Evolutionary conservation across 2,329 filamentous ascomycete genomes (phyloP).

Genomic region (Anthostomella pinea): DNA sequence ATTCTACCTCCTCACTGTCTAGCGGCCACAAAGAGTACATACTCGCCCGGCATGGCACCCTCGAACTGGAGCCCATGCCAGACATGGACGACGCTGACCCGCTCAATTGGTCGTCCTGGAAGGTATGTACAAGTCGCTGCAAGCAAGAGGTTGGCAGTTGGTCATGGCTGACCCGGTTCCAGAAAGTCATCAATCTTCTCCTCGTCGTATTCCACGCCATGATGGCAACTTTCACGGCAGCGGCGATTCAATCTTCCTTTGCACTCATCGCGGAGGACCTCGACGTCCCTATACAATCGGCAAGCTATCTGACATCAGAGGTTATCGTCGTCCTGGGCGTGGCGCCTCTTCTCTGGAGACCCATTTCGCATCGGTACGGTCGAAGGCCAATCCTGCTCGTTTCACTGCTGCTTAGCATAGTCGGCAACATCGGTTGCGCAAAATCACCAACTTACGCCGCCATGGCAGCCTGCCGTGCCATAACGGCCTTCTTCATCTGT

Average conservation of each 20-base stretch:
- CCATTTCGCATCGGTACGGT: constrained; percentile 9
- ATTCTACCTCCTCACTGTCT: too few species aligned
- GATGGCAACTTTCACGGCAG: constrained; percentile 12
- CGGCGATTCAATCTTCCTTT: constrained; percentile 10
- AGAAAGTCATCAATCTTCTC: constrained; percentile 10
- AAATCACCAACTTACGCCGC: constrained; percentile 8
- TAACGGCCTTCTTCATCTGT: constrained; percentile 6
- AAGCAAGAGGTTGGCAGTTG: too few species aligned
- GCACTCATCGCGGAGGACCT: constrained; percentile 10
- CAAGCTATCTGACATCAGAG: too few species aligned
- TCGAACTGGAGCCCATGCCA: constrained; percentile 9
- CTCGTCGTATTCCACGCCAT: constrained; percentile 13
- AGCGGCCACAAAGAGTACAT: too few species aligned
- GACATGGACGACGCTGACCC: constrained; percentile 11
- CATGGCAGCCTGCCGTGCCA: constrained; percentile 8
- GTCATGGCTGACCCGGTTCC: too few species aligned
- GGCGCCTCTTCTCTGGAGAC: constrained; percentile 11
- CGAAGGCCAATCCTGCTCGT: constrained; percentile 10
- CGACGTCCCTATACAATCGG: constrained; percentile 4
- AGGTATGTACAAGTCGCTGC: too few species aligned
- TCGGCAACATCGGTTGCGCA: constrained; percentile 11
- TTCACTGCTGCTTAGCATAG: constrained; percentile 8
- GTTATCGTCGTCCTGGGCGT: constrained; percentile 12
- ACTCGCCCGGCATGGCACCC: constrained; percentile 10
- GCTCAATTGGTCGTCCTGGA: constrained; percentile 10